phyloP scores from a whole-genome alignment of 441 rosid genomes.

The Euphorbia schlechtendalii region DNA sequence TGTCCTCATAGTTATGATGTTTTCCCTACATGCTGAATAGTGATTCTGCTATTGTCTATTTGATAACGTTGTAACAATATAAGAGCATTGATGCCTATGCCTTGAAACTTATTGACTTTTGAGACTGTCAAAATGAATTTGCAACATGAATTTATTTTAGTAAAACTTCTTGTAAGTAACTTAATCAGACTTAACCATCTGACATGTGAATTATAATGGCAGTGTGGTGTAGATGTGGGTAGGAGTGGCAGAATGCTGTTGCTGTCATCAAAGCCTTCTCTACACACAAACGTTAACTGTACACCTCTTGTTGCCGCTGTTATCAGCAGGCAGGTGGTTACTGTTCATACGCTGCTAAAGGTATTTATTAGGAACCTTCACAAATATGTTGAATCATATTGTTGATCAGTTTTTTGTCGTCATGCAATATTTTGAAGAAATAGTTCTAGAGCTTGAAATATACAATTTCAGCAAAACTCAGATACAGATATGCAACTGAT shows the following conservation, averaged over 20 bases:
- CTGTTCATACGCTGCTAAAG: conserved; percentile 65
- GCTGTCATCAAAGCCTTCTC: conserved; percentile 80
- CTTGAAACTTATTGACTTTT: not conserved
- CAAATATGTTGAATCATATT: not conserved
- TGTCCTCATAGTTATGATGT: not conserved
- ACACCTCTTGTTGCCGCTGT: conserved; percentile 82
- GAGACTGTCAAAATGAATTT: not conserved
- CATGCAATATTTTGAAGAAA: not conserved
- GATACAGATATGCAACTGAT: not conserved
- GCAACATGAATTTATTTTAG: not conserved
- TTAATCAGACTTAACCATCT: not conserved
- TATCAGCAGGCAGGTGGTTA: conserved; percentile 72
- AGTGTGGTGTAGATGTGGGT: conserved; percentile 83
- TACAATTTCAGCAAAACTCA: not conserved
- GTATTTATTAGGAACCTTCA: conserved; percentile 23
- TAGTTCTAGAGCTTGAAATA: not conserved
- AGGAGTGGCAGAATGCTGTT: conserved; percentile 61
- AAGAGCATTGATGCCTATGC: not conserved
- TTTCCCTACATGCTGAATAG: too few species aligned
- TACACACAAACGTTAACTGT: conserved; percentile 81
- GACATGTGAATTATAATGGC: conserved; percentile 21
- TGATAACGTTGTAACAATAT: not conserved
- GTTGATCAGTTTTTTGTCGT: not conserved
- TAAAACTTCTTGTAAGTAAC: not conserved
- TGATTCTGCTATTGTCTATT: not conserved